Conservation (phyloP, 2,329 filamentous ascomycete species). For the Aspergillus arachidicola region DNA sequence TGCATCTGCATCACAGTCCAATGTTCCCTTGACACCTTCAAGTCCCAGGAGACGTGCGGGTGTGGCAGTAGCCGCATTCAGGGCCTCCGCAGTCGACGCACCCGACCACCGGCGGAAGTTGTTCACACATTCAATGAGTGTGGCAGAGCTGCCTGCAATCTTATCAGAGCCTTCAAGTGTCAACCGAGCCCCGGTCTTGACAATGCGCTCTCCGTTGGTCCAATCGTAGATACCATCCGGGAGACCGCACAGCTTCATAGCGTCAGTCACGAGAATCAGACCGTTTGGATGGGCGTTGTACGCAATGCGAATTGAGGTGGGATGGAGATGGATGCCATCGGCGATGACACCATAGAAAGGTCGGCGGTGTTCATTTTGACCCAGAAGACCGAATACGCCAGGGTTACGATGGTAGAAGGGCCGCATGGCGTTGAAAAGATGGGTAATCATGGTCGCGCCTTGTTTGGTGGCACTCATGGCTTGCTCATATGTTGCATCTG, state of each 20-base stretch:
- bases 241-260: slow-evolving; percentile 83
- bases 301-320: slow-evolving; percentile 84
- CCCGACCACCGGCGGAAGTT: slow-evolving; percentile 47
- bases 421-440: slow-evolving; percentile 92
- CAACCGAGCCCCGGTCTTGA: slow-evolving; percentile 66
- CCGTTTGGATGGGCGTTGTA: slow-evolving; percentile 83
- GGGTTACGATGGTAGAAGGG: slow-evolving; percentile 90
- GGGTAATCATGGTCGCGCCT: slow-evolving; percentile 86
- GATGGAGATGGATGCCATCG: slow-evolving; percentile 87
- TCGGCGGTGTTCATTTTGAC: slow-evolving; percentile 58
- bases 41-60: slow-evolving; percentile 44
- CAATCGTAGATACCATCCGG: slow-evolving; percentile 83
- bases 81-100: slow-evolving; percentile 41
- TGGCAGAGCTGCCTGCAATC: slow-evolving; percentile 68
- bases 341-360: slow-evolving; percentile 89
- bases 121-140: slow-evolving; percentile 48
- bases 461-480: slow-evolving; percentile 70
- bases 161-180: slow-evolving; percentile 76
- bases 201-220: slow-evolving; percentile 70
- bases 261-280: slow-evolving; percentile 87
- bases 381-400: slow-evolving; percentile 83
- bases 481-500: slow-evolving; percentile 83
- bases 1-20: slow-evolving; percentile 45
- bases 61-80: slow-evolving; percentile 44
- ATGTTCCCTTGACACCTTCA: slow-evolving; percentile 41